phyloP scores from a whole-genome alignment of 1,284 basidiomycete genomes.

The Vanrija pseudolonga region DNA sequence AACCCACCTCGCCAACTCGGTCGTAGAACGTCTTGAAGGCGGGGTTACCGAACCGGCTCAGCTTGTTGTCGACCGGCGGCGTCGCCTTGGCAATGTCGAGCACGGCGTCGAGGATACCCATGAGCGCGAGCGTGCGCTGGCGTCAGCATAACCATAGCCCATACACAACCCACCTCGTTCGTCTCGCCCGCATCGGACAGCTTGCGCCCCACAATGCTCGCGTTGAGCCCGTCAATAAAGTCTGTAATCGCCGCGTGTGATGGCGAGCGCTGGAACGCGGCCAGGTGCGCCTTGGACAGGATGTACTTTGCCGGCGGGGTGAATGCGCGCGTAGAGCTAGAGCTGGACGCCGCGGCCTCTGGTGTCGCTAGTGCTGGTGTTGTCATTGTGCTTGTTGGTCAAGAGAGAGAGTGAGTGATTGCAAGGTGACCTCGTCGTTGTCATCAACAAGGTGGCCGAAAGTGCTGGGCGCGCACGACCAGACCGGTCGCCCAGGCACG shows the following conservation, averaged over 20 bases:
- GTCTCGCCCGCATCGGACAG: conserved; percentile 62
- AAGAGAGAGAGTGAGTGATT: neutral
- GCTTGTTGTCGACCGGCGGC: conserved; percentile 84
- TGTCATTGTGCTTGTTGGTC: neutral
- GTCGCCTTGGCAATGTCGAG: conserved; percentile 64
- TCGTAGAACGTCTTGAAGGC: conserved; percentile 92
- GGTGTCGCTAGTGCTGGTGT: neutral
- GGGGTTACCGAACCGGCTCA: conserved; percentile 94
- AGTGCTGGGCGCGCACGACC: too few relatives aligned
- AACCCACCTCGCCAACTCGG: conserved; percentile 63
- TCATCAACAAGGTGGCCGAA: too few relatives aligned
- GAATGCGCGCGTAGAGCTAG: too few relatives aligned
- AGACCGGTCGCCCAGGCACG: too few relatives aligned
- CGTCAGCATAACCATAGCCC: conserved; percentile 7
- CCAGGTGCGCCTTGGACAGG: conserved; percentile 71
- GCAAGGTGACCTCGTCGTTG: too few relatives aligned
- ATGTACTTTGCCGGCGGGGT: conserved; percentile 63
- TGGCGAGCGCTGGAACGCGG: conserved; percentile 72
- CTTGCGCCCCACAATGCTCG: conserved; percentile 70
- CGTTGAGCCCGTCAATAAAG: conserved; percentile 75
- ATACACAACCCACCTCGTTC: conserved; percentile 56
- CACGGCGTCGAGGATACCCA: conserved; percentile 65
- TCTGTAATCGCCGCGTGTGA: conserved; percentile 67
- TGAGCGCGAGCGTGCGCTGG: conserved; percentile 63
- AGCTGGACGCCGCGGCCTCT: neutral